Base-by-base conservation (phyloP, 2,329 filamentous ascomycete genomes). In the Phyllosticta capitalensis region DNA sequence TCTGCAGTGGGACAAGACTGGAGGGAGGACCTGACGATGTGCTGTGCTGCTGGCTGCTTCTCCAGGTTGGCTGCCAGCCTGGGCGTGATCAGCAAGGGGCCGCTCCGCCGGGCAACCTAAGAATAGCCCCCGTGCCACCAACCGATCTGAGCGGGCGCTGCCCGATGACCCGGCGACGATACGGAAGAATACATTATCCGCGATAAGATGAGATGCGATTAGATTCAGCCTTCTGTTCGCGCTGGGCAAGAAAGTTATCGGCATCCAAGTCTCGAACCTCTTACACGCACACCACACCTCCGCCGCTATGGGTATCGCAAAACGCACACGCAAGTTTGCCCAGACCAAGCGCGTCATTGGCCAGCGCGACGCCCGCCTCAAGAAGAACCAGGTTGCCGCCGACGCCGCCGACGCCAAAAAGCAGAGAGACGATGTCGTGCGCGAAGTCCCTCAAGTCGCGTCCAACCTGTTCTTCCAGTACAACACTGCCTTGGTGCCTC, bases 291-390 rank as follows among this genome's bases (percentile, higher is more conserved):
- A 21, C 17, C 19, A 22, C 61, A 26, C 28, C 61, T 56, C 62
- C 61, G 59, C 65, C 66, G 73, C 63, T 38, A 96, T 96, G 92
- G 92, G 91, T 76, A 84, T 91, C 66, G 84, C 86, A 64, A 96
- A 95, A 79, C 90, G 86, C 73, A 95, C 90, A 57, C 86, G 92
- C 78, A 96, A 96, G 78, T 97, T 96, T 73, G 92, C 85, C 61
- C 65, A 68, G 50, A 85, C 91, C 70, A 95, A 96, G 79, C 82
- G 90, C 66, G 78, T 96, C 57, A 91, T 96, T 66, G 86, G 89
- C 54, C 84, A 88, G 69, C 84, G 85, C 61, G 92, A 97, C 79
- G 84, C 83, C 52, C 82, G 91, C 60, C 79, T 95, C 72, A 91
- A 92, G 74, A 87, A 90, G 75, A 95, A 95, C 75, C 82, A 87